Percentiles rank a stretch among this genome's conserved stretches.
Evolutionary conservation across 2,329 filamentous ascomycete species (phyloP).

Genomic region (Seiridium unicorne): DNA sequence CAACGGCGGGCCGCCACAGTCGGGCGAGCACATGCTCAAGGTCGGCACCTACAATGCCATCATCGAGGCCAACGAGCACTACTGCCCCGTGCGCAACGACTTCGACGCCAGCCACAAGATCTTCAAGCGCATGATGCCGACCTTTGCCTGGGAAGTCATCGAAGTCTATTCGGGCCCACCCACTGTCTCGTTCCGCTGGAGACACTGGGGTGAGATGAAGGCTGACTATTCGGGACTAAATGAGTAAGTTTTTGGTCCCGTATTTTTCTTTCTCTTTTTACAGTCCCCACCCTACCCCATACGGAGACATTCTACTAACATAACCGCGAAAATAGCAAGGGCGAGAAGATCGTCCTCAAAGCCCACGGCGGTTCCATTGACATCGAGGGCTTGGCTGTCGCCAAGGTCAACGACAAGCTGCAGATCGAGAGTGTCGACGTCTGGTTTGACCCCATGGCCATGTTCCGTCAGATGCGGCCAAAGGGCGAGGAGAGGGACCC

Average conservation of each 20-base stretch:
- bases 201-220: slow-evolving; percentile 68
- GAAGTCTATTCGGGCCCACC: slow-evolving; percentile 67
- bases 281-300: neutral
- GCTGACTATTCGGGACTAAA: slow-evolving; percentile 65
- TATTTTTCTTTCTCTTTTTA: neutral
- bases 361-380: slow-evolving; percentile 61
- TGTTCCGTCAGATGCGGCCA: slow-evolving; percentile 62
- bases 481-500: slow-evolving; percentile 3
- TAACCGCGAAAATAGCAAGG: slow-evolving; percentile 41
- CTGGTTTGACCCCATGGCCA: slow-evolving; percentile 65
- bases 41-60: slow-evolving; percentile 70
- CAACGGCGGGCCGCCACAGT: slow-evolving; percentile 57
- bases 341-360: slow-evolving; percentile 61
- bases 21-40: slow-evolving; percentile 63
- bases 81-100: slow-evolving; percentile 59
- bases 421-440: slow-evolving; percentile 59
- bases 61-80: slow-evolving; percentile 62
- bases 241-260: slow-evolving; percentile 42
- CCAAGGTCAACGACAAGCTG: slow-evolving; percentile 58
- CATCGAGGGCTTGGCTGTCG: slow-evolving; percentile 62
- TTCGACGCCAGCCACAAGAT: slow-evolving; percentile 68
- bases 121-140: slow-evolving; percentile 73
- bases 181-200: slow-evolving; percentile 61
- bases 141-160: slow-evolving; percentile 70
- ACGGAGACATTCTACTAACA: neutral